Conservation (phyloP, 139 green algal genomes). For the Nannochloris sp. region DNA sequence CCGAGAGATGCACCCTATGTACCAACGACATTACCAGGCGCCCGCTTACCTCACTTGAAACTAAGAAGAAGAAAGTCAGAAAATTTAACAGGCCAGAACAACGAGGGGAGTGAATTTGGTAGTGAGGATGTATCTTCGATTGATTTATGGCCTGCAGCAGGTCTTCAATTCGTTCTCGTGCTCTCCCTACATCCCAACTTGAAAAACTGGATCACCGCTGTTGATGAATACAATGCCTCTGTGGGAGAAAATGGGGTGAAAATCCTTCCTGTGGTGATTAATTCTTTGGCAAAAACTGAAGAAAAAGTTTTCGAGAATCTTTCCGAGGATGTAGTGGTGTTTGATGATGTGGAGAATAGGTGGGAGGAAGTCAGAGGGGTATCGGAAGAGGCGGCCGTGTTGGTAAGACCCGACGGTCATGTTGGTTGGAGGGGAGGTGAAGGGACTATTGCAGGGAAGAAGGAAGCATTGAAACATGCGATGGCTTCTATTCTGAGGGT, state of each 20-base stretch:
- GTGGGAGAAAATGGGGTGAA: conserved; percentile 1
- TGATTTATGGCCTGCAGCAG: conserved; percentile 5
- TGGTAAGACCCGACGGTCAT: conserved; percentile 78
- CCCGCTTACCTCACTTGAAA: conserved; percentile 55
- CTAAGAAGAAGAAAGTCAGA: conserved; percentile 18
- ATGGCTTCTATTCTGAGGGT: no score
- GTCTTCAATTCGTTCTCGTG: conserved; percentile 10
- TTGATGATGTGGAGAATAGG: not conserved
- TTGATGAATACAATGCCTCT: not conserved
- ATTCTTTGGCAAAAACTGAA: no score
- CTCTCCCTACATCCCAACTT: not conserved
- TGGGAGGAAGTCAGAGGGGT: conserved; percentile 11
- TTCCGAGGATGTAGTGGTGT: not conserved
- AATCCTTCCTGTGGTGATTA: conserved; percentile 7
- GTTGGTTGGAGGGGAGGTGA: conserved; percentile 47
- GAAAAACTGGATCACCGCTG: conserved; percentile 7
- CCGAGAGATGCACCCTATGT: conserved; percentile 28
- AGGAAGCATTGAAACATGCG: no score
- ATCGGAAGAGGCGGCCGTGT: conserved; percentile 24
- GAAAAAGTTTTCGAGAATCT: not conserved
- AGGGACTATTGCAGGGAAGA: not conserved
- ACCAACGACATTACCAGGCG: conserved; percentile 39
- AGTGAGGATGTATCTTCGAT: conserved; percentile 9
- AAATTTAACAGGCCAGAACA: not conserved
- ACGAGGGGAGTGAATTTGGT: no score